Evolutionary conservation across 495 filamentous ascomycete species (phyloP), one percentile per base, ranked within the genome.

Genomic region (Talaromyces adpressus): DNA sequence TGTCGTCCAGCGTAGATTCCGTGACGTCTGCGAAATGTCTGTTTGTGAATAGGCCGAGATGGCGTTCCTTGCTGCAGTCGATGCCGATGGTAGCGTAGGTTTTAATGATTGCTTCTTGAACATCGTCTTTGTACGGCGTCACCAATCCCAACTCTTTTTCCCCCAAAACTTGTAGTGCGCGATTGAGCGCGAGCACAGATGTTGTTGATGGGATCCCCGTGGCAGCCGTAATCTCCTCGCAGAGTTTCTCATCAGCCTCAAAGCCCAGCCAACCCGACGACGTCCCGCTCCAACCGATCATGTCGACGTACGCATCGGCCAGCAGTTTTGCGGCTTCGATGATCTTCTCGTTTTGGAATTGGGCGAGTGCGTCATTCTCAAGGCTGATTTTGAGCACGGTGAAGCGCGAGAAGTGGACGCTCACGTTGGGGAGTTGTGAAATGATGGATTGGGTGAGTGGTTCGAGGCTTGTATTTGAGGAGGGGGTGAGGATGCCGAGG

Each of bases 211-310:
- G 58, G 9, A 60, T 59, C 4, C 58, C 58, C 22, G 58, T 60
- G 9, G 58, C 58, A 20, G 58, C 58, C 2, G 58, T 60, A 41
- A 60, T 60, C 32, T 32, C 58, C 29, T 45, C 58, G 29, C 58
- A 60, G 0, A 60, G 39, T n/a, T 22, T 23, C 22, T 60, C 58
- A 34, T 60, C 58, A 7, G 58, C 58, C 20, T 47, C 32, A 45
- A 60, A 60, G 7, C 58, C 58, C 4, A 60, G 5, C 58, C 58
- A 60, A 22, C 58, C 58, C 6, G 58, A 60, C 22, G 58, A 60
- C 22, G 58, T 60, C 7, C 58, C 58, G 23, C 58, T 60, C 58
- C 58, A 60, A 18, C 58, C 58, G 58, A 60, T 60, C 58, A 60
- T 47, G 58, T 60, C 58, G 9, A 60, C 58, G 36, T 60, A 20